Evolutionary conservation across 2,329 filamentous ascomycete genomes (phyloP), one percentile per base, ranked within the genome.

Genomic region (Trichoderma endophyticum): DNA sequence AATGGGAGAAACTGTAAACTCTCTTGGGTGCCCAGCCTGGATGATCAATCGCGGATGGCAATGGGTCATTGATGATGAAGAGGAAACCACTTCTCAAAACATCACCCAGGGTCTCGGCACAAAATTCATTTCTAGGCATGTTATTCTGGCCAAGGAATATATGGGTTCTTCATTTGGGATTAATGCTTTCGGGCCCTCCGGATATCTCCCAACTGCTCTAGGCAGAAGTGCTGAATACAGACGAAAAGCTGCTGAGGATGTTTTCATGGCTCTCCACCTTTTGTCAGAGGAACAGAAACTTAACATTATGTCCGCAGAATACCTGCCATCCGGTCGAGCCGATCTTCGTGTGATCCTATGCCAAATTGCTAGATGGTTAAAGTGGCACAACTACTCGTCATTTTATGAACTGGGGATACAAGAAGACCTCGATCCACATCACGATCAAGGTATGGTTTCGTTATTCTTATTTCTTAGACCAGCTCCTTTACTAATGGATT

Each of bases 211-310:
- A 32, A 92, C 90, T 0, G 88, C 86, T 2, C 71, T 83, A 3
- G 81, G 81, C 63, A 82, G 86, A 66, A 87, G 85, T 70, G 83
- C 87, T 48, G 88, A 89, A 71, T 85, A 86, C 64, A 87, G 90
- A 57, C 85, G 87, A 71, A 90, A 86, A 77, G 82, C 90, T 70
- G 86, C 92, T 39, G 83, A 91, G 78, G 88, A 93, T 77, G 86
- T 92, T 66, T 87, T 95, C 48, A 84, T 97, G 74, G 92, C 89
- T 1, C 84, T 99, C 14, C 96, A 99, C 82, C 85, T 98, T 3
- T 84, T 97, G n/a, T 87, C 92, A 0, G 95, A 99, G 80, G 96
- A 99, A 79, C 87, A 92, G 74, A 98, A 97, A 78, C 87, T 99
- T 2, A 89, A 93, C 73, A 87, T 91, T 5, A 84, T 86, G 73